Percentiles rank a stretch among this genome's conserved stretches.
Evolutionary conservation across 2,329 filamentous ascomycete genomes (phyloP).

Genomic region (Ceratocystis harringtonii): DNA sequence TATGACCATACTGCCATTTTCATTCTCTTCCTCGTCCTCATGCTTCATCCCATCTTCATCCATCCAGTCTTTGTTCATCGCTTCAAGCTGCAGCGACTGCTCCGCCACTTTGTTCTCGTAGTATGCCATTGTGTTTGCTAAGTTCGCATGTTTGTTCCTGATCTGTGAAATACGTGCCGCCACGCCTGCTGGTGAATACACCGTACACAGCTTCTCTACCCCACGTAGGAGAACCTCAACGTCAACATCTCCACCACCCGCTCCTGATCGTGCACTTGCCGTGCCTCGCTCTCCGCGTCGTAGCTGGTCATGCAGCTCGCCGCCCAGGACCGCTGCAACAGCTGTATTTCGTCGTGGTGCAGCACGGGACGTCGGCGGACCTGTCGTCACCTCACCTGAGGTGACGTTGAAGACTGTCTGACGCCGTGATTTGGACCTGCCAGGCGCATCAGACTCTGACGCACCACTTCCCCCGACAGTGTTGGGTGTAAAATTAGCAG

Average conservation of each 20-base stretch:
- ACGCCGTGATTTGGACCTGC: constrained; percentile 30
- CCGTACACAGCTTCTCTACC: constrained; percentile 76
- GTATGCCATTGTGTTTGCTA: constrained; percentile 58
- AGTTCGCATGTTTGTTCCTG: constrained; percentile 53
- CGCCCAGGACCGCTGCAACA: constrained; percentile 76
- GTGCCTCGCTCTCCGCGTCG: constrained; percentile 32
- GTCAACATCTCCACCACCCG: constrained; percentile 57
- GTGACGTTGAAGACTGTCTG: constrained; percentile 54
- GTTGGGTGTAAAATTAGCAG: constrained; percentile 21
- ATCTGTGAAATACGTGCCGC: constrained; percentile 59
- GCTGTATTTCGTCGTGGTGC: constrained; percentile 60
- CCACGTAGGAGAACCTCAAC: constrained; percentile 72
- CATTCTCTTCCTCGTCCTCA: constrained; percentile 35
- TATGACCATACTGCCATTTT: constrained; percentile 30
- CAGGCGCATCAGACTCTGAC: constrained; percentile 26
- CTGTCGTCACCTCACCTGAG: constrained; percentile 46
- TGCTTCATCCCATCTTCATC: constrained; percentile 39
- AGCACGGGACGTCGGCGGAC: constrained; percentile 31
- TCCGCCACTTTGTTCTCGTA: constrained; percentile 68
- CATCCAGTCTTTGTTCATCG: constrained; percentile 51
- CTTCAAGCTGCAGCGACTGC: constrained; percentile 58
- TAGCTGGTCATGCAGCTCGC: constrained; percentile 73
- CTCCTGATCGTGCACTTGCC: constrained; percentile 23
- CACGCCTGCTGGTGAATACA: constrained; percentile 73
- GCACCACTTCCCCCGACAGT: constrained; percentile 24